These are phyloP conservation scores for Thamnidium elegans DNA, from an alignment of 192 early-diverging fungal species.

Conservation along the genomic window DNA sequence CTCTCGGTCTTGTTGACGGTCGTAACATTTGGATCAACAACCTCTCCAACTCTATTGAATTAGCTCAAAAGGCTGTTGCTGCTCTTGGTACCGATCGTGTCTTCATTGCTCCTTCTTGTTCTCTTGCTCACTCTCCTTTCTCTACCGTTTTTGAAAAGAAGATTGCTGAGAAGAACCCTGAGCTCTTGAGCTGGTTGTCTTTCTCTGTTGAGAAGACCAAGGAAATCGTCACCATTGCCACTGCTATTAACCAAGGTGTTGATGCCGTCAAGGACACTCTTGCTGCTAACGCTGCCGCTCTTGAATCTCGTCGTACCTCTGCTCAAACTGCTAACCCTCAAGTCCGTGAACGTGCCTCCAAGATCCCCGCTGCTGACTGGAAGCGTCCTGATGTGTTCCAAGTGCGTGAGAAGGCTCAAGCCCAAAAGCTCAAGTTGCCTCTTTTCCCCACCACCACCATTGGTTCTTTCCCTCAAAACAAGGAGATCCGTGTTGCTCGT, in stretches of 20 bases:
- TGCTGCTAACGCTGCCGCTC: constrained; percentile 66
- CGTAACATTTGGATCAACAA: constrained; percentile 98
- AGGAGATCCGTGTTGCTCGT: constrained; percentile 91
- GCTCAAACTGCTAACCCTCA: constrained; percentile 76
- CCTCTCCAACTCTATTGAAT: constrained; percentile 65
- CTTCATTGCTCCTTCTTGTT: constrained; percentile 88
- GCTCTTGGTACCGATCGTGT: constrained; percentile 71
- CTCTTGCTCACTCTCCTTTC: constrained; percentile 90
- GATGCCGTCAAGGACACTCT: constrained; percentile 67
- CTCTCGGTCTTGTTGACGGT: constrained; percentile 93
- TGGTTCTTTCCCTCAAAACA: constrained; percentile 98
- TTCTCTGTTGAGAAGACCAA: constrained; percentile 92
- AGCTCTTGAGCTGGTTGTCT: constrained; percentile 89
- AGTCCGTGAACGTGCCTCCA: constrained; percentile 72
- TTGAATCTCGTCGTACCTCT: constrained; percentile 70
- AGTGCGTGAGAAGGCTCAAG: constrained; percentile 71
- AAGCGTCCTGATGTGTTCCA: constrained; percentile 71
- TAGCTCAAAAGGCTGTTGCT: constrained; percentile 63
- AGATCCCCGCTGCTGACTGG: constrained; percentile 69
- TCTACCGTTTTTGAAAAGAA: constrained; percentile 73
- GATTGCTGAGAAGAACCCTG: constrained; percentile 65
- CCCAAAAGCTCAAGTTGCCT: constrained; percentile 76
- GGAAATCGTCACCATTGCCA: constrained; percentile 74
- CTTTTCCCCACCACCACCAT: constrained; percentile 96
- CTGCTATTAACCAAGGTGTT: constrained; percentile 47